phyloP scores from a whole-genome alignment of 2,329 filamentous ascomycete species.

The Aspergillus persii region DNA sequence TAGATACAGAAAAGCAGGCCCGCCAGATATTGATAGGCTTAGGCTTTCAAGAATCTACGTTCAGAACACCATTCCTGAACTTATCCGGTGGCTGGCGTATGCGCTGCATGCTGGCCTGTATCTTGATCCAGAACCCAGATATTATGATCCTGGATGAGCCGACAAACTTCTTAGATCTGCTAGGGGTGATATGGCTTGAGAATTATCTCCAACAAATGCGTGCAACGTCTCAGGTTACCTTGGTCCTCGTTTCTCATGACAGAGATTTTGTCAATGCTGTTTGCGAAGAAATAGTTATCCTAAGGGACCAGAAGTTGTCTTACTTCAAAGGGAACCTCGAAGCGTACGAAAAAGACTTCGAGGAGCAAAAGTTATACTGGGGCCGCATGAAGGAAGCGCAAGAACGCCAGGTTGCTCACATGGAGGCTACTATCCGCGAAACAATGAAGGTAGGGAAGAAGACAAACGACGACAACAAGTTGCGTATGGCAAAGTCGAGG shows the following conservation, averaged over 20 bases:
- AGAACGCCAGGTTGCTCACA: slow-evolving; percentile 75
- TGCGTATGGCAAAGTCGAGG: slow-evolving; percentile 78
- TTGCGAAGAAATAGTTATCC: slow-evolving; percentile 71
- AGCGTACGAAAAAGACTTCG: slow-evolving; percentile 66
- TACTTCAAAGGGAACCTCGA: slow-evolving; percentile 74
- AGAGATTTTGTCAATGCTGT: slow-evolving; percentile 75
- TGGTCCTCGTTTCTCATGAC: slow-evolving; percentile 81
- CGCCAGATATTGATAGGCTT: slow-evolving; percentile 66
- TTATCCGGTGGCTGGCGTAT: slow-evolving; percentile 78
- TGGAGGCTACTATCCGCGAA: slow-evolving; percentile 72
- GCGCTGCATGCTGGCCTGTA: slow-evolving; percentile 63
- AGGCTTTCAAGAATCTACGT: slow-evolving; percentile 64
- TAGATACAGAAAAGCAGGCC: slow-evolving; percentile 64
- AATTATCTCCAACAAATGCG: slow-evolving; percentile 62
- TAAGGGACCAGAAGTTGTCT: slow-evolving; percentile 68
- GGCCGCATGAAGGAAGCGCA: slow-evolving; percentile 77
- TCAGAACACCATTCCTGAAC: slow-evolving; percentile 59
- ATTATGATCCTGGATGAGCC: slow-evolving; percentile 82
- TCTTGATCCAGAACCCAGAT: slow-evolving; percentile 70
- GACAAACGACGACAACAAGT: slow-evolving; percentile 78
- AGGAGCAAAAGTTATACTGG: slow-evolving; percentile 64
- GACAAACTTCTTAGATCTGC: slow-evolving; percentile 80
- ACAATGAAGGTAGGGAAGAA: slow-evolving; percentile 74
- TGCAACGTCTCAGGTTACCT: slow-evolving; percentile 56
- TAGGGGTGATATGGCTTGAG: slow-evolving; percentile 83